A percentile compares a stretch with the other conserved stretches of the same genome.
These are phyloP conservation scores for Puccinia hordei DNA, from an alignment of 1,284 basidiomycete genomes.

Conservation along the genomic window DNA sequence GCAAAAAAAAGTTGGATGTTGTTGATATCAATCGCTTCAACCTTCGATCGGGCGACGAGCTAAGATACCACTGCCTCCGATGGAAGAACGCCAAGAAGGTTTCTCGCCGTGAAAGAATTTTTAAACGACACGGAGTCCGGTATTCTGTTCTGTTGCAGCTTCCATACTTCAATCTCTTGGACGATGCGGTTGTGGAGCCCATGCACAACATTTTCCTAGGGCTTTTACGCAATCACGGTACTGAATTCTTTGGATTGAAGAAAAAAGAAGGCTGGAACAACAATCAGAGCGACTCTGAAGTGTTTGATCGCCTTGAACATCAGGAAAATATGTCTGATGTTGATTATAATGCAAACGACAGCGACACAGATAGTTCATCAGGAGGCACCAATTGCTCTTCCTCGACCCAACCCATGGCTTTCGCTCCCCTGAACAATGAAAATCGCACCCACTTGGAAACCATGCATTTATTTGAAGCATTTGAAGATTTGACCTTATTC, in stretches of 20 bases:
- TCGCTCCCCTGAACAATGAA: too few species aligned
- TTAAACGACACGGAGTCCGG: constrained; percentile 21
- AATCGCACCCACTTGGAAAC: too few species aligned
- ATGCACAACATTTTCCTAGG: constrained; percentile 44
- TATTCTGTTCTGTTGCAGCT: constrained; percentile 21
- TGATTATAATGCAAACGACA: too few species aligned
- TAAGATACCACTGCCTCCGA: background rate
- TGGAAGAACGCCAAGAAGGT: constrained; percentile 12
- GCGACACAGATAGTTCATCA: too few species aligned
- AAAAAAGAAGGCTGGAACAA: too few species aligned
- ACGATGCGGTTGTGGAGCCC: constrained; percentile 27
- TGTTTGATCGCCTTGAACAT: too few species aligned
- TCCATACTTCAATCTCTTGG: constrained; percentile 21
- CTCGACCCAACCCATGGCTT: too few species aligned
- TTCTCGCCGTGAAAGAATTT: background rate
- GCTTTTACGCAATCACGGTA: constrained; percentile 17
- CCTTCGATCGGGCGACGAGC: background rate
- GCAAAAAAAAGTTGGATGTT: background rate
- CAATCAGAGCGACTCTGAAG: too few species aligned
- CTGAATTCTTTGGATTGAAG: background rate
- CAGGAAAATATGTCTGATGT: background rate
- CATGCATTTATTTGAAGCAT: too few species aligned
- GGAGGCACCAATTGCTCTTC: too few species aligned
- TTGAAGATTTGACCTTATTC: too few species aligned
- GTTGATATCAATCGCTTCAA: background rate